Percentiles rank a stretch among this genome's conserved stretches.
Conservation (phyloP, 108 stramenopile genomes). For the Skeletonema marinoi region DNA sequence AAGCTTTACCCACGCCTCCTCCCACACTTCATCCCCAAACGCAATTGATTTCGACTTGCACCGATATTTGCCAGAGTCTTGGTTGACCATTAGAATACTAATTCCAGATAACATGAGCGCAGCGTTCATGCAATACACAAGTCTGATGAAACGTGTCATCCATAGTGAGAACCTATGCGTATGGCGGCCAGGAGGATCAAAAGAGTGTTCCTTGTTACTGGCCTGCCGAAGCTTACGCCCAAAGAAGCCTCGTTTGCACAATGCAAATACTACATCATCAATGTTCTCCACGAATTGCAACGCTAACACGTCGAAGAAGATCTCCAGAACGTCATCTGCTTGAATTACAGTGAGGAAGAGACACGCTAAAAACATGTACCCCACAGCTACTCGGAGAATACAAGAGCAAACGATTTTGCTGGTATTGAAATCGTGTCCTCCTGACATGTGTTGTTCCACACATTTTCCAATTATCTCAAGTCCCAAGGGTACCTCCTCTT, state of each 20-base stretch:
- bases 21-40: conserved; percentile 22
- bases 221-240: conserved; percentile 16
- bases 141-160: neutral
- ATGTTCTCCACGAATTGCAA: conserved; percentile 13
- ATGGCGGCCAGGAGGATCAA: neutral
- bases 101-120: neutral
- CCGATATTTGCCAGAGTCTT: conserved; percentile 10
- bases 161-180: neutral
- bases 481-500: conserved; percentile 15
- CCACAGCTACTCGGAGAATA: conserved; percentile 20
- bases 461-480: conserved; percentile 16
- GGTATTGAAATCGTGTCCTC: neutral
- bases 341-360: conserved; percentile 28
- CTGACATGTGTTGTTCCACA: neutral
- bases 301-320: conserved; percentile 36
- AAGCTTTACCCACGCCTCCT: conserved; percentile 23
- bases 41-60: conserved; percentile 12
- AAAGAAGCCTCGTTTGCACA: conserved; percentile 28
- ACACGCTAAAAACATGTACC: conserved; percentile 29
- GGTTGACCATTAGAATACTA: too few relatives aligned
- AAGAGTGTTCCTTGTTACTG: conserved; percentile 4
- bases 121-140: conserved; percentile 2
- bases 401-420: neutral
- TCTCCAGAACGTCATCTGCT: conserved; percentile 21
- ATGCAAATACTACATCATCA: conserved; percentile 29